Base-by-base conservation (phyloP, 345 rosid species). In the Eutrema yunnanense region DNA sequence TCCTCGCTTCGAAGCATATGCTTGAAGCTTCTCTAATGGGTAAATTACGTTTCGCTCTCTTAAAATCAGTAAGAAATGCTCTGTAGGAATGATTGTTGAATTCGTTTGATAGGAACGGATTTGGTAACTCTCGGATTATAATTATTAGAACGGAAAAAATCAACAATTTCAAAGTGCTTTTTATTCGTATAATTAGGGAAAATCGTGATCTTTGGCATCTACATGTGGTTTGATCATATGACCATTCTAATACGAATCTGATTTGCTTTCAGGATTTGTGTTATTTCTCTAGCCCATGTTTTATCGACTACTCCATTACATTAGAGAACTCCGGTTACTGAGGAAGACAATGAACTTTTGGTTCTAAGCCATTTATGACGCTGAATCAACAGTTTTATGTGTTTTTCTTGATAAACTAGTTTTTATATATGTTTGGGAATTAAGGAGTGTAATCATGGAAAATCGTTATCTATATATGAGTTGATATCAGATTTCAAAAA, bases 1-100 rank as follows among this genome's bases (percentile, higher is more conserved):
- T 92, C 40, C 87, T 92, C 74, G 84, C 87, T 74, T 79, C 96
- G 34, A 84, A 63, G 52, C 85, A 83, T 80, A 84, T 90, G 76
- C 96, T 90, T 50, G 96, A 92, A 73, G 88, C 93, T 59, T 84
- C 98, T 83, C 90, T 92, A 30, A 86, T 92, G 94, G 97, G 97
- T 92, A 68, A 62, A 8, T 43, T 41, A 42, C 36, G 6, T 43
- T 22, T 41, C 43, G 3, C 1, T 3, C 22, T 73, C 38, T 72
- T 42, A 7, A 9, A 7, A 14, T 54, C 13, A 38, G 14, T 79
- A n/a, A 16, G 46, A 38, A 6, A 11, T 62, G 40, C 19, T 40
- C 16, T 26, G 59, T 44, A 14, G 19, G 34, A 30, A 30, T 10
- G 9, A 29, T 32, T 54, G 2, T 54, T n/a, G 59, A 13, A 4